A percentile compares a stretch with the other conserved stretches of the same genome.
phyloP scores from a whole-genome alignment of 2,329 filamentous ascomycete genomes.

The Xylaria arbuscula region DNA sequence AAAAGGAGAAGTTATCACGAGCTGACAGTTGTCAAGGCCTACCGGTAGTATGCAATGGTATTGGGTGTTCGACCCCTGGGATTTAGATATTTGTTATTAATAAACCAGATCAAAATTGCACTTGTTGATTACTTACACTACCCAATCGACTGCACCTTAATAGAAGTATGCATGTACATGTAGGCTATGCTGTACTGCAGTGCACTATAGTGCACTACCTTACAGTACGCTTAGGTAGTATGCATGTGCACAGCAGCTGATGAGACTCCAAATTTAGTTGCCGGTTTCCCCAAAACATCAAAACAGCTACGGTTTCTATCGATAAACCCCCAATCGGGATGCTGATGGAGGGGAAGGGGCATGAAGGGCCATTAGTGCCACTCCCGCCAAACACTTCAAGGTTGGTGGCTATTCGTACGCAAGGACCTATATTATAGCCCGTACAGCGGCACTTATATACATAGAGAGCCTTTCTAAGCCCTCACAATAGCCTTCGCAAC shows the following conservation, averaged over 20 bases:
- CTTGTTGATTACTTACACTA: not conserved
- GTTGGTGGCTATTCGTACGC: too few relatives aligned
- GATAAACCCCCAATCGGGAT: constrained; percentile 16
- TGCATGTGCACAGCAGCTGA: constrained; percentile 12
- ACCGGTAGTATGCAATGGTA: too few relatives aligned
- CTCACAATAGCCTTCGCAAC: too few relatives aligned
- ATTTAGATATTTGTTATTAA: constrained; percentile 2
- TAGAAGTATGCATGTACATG: too few relatives aligned
- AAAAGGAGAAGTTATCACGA: constrained; percentile 9
- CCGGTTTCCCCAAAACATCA: not conserved
- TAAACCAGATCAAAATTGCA: constrained; percentile 8
- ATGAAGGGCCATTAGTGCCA: too few relatives aligned
- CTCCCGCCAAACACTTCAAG: too few relatives aligned
- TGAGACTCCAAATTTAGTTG: constrained; percentile 30
- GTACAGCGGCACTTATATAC: too few relatives aligned
- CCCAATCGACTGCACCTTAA: not conserved
- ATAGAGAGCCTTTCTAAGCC: too few relatives aligned
- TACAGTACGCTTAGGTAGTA: not conserved
- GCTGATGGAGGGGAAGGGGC: not conserved
- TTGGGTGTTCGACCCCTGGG: not conserved
- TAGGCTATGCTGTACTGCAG: not conserved
- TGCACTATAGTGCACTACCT: not conserved
- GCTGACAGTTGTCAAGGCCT: not conserved
- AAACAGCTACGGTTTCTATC: not conserved
- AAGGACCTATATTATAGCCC: too few relatives aligned